Base-by-base conservation (phyloP, 768 basidiomycete genomes). In the Panus rudis region DNA sequence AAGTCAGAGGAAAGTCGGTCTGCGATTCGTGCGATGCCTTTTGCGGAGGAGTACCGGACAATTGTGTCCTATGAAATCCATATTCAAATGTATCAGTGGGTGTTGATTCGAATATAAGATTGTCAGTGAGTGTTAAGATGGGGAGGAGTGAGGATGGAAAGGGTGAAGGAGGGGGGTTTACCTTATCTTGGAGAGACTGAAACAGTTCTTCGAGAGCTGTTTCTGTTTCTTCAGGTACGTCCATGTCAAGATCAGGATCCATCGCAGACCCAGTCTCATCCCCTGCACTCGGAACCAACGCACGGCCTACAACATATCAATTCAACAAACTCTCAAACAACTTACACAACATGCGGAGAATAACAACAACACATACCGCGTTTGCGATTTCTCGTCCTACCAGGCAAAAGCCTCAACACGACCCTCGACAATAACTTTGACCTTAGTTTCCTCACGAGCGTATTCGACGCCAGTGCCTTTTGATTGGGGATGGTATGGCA, bases 21-120 rank as follows among this genome's bases (percentile, higher is more conserved):
- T 2, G 88, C 73, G 34, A 97, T 75, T 6, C 92, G 79, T 6
- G 92, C 87, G 7, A 97, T 66, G 28, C 87, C 88, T 63, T 98
- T 99, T 8, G 96, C 88, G 4, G 91, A 79, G 12, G 94, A 92
- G 78, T 90, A 97, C 39, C 96, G 84, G 11, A 98, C 91, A 21
- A 92, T 70, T 0, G 94, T 97, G 54, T 96, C 93, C 93, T 98
- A 52, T 13, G 41, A 17, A 17, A 33, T 47, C 43, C 26, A 23
- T 19, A 47, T 46, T 51, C 12, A 51, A 5, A 27, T 6, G 25
- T n/a, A 20, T 38, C 28, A n/a, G n/a, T n/a, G n/a, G n/a, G n/a
- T n/a, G n/a, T n/a, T n/a, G n/a, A n/a, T n/a, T n/a, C n/a, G n/a
- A n/a, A n/a, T 32, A 8, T 16, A 37, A 8, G 34, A 37, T 16